These are phyloP conservation scores for Solanum sejunctum DNA, from an alignment of 257 asterid genomes.

Conservation along the genomic window DNA sequence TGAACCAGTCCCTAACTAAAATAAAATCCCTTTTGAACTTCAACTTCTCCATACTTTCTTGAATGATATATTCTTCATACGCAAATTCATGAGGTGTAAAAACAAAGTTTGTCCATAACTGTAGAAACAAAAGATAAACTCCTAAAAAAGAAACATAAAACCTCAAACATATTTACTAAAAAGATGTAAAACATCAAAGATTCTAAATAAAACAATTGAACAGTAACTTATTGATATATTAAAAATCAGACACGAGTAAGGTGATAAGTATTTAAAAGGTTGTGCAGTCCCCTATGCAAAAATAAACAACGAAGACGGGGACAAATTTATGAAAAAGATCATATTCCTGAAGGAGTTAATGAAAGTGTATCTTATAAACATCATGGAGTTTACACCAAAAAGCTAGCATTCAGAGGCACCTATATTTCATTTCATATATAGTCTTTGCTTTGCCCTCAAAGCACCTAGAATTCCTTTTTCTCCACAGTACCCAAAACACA, in stretches of 20 bases:
- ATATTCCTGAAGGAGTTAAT: neutral
- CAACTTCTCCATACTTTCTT: too few relatives aligned
- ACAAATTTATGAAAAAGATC: neutral
- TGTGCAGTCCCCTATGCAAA: neutral
- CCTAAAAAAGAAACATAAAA: too few relatives aligned
- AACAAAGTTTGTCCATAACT: too few relatives aligned
- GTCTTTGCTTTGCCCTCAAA: neutral
- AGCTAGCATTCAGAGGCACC: neutral
- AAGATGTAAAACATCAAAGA: too few relatives aligned
- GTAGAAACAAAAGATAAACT: too few relatives aligned
- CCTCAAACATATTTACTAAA: too few relatives aligned
- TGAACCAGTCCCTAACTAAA: too few relatives aligned
- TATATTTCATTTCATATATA: neutral
- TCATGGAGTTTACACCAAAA: neutral
- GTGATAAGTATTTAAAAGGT: neutral
- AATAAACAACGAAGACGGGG: neutral
- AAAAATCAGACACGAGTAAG: neutral
- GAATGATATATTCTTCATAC: too few relatives aligned
- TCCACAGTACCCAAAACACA: neutral
- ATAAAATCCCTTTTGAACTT: too few relatives aligned
- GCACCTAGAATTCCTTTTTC: neutral
- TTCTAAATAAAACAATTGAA: too few relatives aligned
- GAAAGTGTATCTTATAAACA: neutral
- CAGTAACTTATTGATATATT: neutral
- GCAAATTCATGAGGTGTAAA: too few relatives aligned